Percentiles rank a stretch among this genome's conserved stretches.
phyloP scores from a whole-genome alignment of 345 rosid species.

The Hibiscus tridactylites region DNA sequence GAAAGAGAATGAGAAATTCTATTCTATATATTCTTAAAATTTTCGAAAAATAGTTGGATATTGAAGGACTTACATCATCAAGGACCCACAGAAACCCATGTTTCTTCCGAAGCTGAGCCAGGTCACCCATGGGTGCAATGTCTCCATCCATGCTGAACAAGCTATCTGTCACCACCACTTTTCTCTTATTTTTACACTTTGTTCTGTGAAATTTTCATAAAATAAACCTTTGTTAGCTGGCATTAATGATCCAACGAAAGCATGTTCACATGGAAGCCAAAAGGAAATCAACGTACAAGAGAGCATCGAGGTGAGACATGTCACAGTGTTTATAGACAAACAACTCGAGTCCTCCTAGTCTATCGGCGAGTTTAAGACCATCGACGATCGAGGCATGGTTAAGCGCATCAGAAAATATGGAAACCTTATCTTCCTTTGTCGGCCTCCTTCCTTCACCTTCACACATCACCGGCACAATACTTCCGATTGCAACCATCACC shows the following conservation, averaged over 20 bases:
- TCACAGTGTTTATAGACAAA: constrained; percentile 74
- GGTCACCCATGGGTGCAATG: constrained; percentile 84
- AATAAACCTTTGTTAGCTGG: not conserved
- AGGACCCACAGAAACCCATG: constrained; percentile 74
- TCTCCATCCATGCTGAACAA: constrained; percentile 99
- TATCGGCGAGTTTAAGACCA: constrained; percentile 78
- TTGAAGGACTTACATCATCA: constrained; percentile 65
- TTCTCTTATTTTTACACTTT: constrained; percentile 51
- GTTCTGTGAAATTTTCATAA: constrained; percentile 34
- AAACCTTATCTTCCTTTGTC: constrained; percentile 43
- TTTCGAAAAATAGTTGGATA: not conserved
- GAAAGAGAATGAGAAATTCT: too few relatives aligned
- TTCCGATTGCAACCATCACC: constrained; percentile 78
- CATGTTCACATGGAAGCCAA: not conserved
- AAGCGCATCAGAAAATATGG: constrained; percentile 83
- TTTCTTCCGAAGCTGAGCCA: constrained; percentile 54
- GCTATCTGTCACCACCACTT: constrained; percentile 86
- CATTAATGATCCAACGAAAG: not conserved
- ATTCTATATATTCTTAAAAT: not conserved
- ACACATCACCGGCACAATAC: constrained; percentile 34
- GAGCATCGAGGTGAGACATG: constrained; percentile 59
- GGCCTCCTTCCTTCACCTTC: constrained; percentile 32
- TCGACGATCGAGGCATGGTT: constrained; percentile 95
- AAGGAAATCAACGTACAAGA: constrained; percentile 44
- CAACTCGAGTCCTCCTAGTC: constrained; percentile 41